Conservation (phyloP, 441 rosid genomes). For the Corymbia calophylla region DNA sequence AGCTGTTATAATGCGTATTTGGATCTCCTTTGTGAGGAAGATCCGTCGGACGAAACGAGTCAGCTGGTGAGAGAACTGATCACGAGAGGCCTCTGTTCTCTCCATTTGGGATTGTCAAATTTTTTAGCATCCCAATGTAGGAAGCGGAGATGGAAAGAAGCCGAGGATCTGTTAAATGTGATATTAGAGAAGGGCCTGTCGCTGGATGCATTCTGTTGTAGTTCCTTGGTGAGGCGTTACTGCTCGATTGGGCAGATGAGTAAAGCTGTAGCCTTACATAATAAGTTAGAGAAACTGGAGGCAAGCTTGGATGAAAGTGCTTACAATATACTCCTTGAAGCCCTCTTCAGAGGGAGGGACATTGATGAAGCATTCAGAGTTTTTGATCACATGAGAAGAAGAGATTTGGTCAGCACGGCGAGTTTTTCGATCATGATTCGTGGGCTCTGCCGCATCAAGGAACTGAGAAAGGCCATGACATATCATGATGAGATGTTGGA, state of each 20-base stretch:
- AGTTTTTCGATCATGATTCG: slow-evolving; percentile 43
- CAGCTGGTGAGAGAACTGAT: slow-evolving; percentile 37
- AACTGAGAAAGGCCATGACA: slow-evolving; percentile 60
- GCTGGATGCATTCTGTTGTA: slow-evolving; percentile 38
- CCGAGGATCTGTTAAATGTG: slow-evolving; percentile 42
- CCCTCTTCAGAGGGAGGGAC: slow-evolving; percentile 25
- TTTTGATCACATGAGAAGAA: slow-evolving; percentile 43
- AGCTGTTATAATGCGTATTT: slow-evolving; percentile 35
- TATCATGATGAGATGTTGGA: slow-evolving; percentile 66
- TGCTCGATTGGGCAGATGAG: slow-evolving; percentile 36
- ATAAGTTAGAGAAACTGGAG: slow-evolving; percentile 35
- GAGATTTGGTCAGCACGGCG: slow-evolving; percentile 20
- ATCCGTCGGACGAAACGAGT: slow-evolving; percentile 21
- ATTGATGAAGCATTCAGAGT: slow-evolving; percentile 38
- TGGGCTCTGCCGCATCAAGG: slow-evolving; percentile 39
- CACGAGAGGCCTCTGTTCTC: slow-evolving; percentile 34
- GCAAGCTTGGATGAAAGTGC: slow-evolving; percentile 38
- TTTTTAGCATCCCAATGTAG: slow-evolving; percentile 32
- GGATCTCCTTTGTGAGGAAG: slow-evolving; percentile 37
- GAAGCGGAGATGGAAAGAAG: slow-evolving; percentile 42
- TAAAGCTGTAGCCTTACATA: slow-evolving; percentile 48
- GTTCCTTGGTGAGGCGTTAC: slow-evolving; percentile 38
- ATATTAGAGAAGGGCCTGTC: slow-evolving; percentile 38
- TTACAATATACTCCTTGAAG: slow-evolving; percentile 39
- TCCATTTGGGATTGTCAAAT: slow-evolving; percentile 27